Conservation (phyloP, 1,139 yeast species). For the Spathaspora sp. region DNA sequence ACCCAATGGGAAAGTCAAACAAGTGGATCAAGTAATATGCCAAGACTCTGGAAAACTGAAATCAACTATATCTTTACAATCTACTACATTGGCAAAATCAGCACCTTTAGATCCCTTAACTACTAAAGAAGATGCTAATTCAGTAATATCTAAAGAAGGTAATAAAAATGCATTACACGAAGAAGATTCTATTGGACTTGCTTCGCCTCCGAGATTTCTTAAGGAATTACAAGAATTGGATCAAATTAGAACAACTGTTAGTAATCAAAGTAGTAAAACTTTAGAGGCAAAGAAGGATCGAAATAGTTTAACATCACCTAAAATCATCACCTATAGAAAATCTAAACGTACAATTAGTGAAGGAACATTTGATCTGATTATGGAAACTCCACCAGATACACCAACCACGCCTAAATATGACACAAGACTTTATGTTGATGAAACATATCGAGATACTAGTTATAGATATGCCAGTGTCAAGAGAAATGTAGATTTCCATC, state of each 20-base stretch:
- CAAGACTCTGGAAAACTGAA: conserved; percentile 8
- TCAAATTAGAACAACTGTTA: conserved; percentile 6
- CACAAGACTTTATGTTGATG: conserved; percentile 36
- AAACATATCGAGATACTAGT: conserved; percentile 31
- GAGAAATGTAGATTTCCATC: conserved; percentile 79
- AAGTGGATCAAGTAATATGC: conserved; percentile 3
- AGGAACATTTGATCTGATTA: conserved; percentile 26
- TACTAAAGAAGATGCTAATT: conserved; percentile 52
- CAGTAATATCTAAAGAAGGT: conserved; percentile 37
- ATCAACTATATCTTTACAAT: conserved; percentile 33
- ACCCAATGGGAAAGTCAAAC: not conserved
- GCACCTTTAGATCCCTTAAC: conserved; percentile 61
- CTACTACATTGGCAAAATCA: conserved; percentile 44
- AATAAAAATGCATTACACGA: conserved; percentile 7
- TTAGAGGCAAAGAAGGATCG: not conserved
- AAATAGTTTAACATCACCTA: conserved; percentile 31
- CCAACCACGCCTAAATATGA: conserved; percentile 27
- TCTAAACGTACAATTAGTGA: conserved; percentile 36
- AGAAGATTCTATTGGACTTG: conserved; percentile 4
- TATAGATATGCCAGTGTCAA: conserved; percentile 63
- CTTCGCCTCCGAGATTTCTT: conserved; percentile 6
- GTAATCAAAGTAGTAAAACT: not conserved
- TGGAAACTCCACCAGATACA: conserved; percentile 6
- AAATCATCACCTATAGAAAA: conserved; percentile 49
- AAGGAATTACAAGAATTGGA: conserved; percentile 13